Conservation (phyloP, 2,329 filamentous ascomycete species). For the Colletotrichum kahawae region DNA sequence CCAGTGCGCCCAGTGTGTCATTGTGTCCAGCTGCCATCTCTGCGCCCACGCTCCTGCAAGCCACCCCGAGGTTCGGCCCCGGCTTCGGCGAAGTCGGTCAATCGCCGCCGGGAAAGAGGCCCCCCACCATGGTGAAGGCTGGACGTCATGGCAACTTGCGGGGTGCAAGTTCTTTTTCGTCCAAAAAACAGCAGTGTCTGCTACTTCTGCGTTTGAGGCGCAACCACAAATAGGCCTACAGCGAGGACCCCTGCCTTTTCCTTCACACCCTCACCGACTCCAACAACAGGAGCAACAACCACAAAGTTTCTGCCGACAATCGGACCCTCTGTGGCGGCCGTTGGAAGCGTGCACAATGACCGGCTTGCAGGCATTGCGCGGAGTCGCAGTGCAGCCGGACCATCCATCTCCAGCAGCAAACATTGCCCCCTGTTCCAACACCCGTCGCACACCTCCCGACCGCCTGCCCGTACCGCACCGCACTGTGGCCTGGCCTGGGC, state of each 20-base stretch:
- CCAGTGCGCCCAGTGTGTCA: not conserved
- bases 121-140: not conserved
- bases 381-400: not conserved
- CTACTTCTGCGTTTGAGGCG: not conserved
- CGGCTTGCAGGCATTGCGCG: not conserved
- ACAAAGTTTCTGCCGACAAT: conserved; percentile 13
- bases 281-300: not conserved
- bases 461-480: not conserved
- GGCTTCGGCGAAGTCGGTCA: conserved; percentile 18
- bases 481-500: not conserved
- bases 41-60: not conserved
- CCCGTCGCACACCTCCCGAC: not conserved
- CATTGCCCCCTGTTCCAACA: not conserved
- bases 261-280: conserved; percentile 17
- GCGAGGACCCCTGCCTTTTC: conserved; percentile 8
- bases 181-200: not conserved
- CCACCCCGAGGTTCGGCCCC: conserved; percentile 16
- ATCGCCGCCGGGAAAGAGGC: conserved; percentile 8
- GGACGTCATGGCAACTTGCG: conserved; percentile 15
- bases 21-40: not conserved
- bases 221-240: not conserved
- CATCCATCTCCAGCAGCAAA: not conserved
- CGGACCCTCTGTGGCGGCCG: not conserved
- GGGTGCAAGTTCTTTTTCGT: not conserved
- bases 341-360: not conserved